Conservation (phyloP, 2,329 filamentous ascomycete genomes). For the Phaeoacremonium minimum region DNA sequence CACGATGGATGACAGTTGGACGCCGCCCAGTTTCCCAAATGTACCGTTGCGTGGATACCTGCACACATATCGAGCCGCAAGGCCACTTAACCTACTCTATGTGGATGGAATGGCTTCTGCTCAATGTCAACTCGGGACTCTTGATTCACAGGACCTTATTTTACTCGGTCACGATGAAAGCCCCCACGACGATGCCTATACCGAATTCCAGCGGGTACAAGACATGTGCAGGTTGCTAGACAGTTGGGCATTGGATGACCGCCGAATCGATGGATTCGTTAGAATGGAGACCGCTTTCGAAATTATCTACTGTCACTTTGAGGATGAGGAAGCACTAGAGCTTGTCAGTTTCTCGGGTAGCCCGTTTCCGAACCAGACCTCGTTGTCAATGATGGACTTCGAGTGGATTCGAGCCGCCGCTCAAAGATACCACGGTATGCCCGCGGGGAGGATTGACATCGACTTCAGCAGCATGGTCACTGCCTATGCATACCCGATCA, state of each 20-base stretch:
- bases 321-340: constrained; percentile 26
- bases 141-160: constrained; percentile 63
- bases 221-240: constrained; percentile 50
- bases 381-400: constrained; percentile 7
- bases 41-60: constrained; percentile 48
- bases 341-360: constrained; percentile 22
- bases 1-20: no score
- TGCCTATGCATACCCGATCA: constrained; percentile 44
- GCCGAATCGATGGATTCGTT: constrained; percentile 55
- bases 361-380: constrained; percentile 13
- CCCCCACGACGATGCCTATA: background rate
- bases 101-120: constrained; percentile 67
- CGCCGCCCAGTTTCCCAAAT: constrained; percentile 1
- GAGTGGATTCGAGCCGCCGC: constrained; percentile 35
- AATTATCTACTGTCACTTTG: constrained; percentile 63
- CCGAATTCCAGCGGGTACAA: constrained; percentile 46
- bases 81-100: constrained; percentile 58
- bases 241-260: constrained; percentile 36
- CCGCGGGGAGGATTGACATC: constrained; percentile 31
- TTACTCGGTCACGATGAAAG: constrained; percentile 25
- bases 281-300: constrained; percentile 70
- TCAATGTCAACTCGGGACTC: constrained; percentile 60
- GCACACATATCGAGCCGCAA: constrained; percentile 59
- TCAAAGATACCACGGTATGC: constrained; percentile 40
- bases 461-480: constrained; percentile 48